Percentiles rank a stretch among this genome's conserved stretches.
Conservation (phyloP, 2,329 filamentous ascomycete species). For the Westerdykella aurantiaca region DNA sequence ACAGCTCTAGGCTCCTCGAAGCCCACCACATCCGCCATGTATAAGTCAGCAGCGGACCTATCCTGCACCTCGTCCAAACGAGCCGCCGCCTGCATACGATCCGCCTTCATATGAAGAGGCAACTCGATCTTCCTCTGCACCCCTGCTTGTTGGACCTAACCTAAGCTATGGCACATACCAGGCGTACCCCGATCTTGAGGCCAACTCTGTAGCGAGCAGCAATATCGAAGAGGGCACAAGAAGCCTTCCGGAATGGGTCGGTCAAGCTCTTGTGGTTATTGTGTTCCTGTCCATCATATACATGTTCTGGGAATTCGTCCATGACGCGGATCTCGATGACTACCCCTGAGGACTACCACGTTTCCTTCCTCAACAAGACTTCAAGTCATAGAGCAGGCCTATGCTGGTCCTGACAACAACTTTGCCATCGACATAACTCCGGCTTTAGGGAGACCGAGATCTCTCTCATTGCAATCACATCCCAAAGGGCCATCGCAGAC, state of each 20-base stretch:
- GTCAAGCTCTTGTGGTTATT: conserved; percentile 22
- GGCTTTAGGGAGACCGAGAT: conserved; percentile 8
- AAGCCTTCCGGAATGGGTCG: conserved; percentile 24
- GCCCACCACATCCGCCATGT: conserved; percentile 11
- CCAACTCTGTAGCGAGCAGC: conserved; percentile 27
- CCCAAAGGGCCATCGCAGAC: too few relatives aligned
- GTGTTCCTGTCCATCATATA: conserved; percentile 27
- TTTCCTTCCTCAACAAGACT: background rate
- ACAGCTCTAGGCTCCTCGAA: conserved; percentile 6
- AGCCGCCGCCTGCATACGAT: conserved; percentile 14
- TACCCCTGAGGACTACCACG: conserved; percentile 1
- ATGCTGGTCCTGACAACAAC: too few relatives aligned
- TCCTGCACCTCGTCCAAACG: conserved; percentile 14
- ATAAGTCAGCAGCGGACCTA: conserved; percentile 9
- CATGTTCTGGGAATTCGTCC: conserved; percentile 26
- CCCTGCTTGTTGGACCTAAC: conserved; percentile 26
- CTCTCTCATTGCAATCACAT: too few relatives aligned
- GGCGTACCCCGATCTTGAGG: conserved; percentile 23
- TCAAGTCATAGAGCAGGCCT: too few relatives aligned
- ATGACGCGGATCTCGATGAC: conserved; percentile 11
- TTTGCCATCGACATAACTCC: too few relatives aligned
- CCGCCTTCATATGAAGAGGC: conserved; percentile 31
- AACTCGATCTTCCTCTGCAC: conserved; percentile 16
- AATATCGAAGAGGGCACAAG: conserved; percentile 19
- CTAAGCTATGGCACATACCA: conserved; percentile 28